Evolutionary conservation across 139 green algal genomes (phyloP), one percentile per base, ranked within the genome.

Genomic region (Micromonas commoda): DNA sequence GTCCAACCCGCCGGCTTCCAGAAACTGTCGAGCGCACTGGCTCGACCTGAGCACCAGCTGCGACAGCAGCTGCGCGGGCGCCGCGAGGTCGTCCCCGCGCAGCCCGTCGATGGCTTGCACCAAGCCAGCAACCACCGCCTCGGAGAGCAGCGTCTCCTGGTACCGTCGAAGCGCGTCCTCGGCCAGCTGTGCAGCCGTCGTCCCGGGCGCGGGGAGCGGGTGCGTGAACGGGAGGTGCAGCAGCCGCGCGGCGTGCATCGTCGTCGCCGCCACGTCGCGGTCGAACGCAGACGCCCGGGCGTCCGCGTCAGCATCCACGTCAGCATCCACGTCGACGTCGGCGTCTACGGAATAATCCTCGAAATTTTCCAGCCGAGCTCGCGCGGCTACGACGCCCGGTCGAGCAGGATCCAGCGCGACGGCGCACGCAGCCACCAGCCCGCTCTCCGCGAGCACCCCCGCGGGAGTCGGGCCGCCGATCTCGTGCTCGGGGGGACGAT

Each of bases 1-100:
- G 4, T 54, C 64, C 33, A 84, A 68, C 20, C 54, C 74, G 31
- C 64, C 54, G 54, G 3, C 33, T 34, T 77, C 65, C 23, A 82
- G 39, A 51, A 80, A 66, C 61, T 76, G 79, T 26, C 31, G 28
- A 9, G 80, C 75, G 26, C 83, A 84, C 4, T 79, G 53, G 1
- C 32, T 57, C 3, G 81, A 83, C 2, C 66, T 68, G 35, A 88
- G 64, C 9, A 82, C 80, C 5, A 90, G 64, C 16, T 64, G 75
- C 0, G 82, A 84, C 0, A 86, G 65, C 19, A 90, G 57, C 23
- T 53, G 57, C 4, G 84, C 67, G 23, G 82, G 80, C 64, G 82
- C 66, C 2, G 75, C 21, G 54, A 87, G 76, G 9, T 75, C 65
- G 3, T 87, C 80, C 1, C 64, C 52, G 13, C 81, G 67, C 64